These are phyloP conservation scores for Ormosia semicastrata DNA, from an alignment of 306 rosid genomes.

Conservation along the genomic window DNA sequence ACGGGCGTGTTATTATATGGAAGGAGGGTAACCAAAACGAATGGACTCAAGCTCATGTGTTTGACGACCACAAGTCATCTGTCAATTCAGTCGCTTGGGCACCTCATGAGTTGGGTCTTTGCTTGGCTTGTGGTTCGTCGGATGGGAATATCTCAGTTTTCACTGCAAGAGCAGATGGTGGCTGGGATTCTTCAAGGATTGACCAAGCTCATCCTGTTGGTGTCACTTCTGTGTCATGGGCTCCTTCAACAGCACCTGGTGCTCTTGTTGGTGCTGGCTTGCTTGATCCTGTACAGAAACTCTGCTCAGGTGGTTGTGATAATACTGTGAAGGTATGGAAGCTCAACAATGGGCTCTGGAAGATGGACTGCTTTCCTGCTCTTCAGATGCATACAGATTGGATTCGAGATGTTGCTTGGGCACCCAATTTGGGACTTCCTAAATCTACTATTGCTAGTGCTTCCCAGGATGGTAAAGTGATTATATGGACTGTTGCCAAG, in stretches of 20 bases:
- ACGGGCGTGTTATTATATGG: conserved; percentile 69
- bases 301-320: conserved; percentile 79
- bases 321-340: conserved; percentile 80
- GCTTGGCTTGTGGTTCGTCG: conserved; percentile 71
- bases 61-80: conserved; percentile 59
- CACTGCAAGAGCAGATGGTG: conserved; percentile 60
- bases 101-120: conserved; percentile 77
- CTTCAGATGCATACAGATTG: conserved; percentile 77
- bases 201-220: conserved; percentile 81
- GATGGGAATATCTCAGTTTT: conserved; percentile 79
- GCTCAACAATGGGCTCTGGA: conserved; percentile 67
- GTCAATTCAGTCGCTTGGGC: conserved; percentile 83
- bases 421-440: conserved; percentile 75
- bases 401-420: conserved; percentile 85
- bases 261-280: conserved; percentile 70
- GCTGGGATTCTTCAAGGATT: conserved; percentile 65
- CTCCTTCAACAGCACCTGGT: conserved; percentile 66
- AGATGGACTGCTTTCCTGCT: conserved; percentile 81
- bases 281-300: conserved; percentile 73
- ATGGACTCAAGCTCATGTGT: conserved; percentile 68
- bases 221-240: conserved; percentile 82
- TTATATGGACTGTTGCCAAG: conserved; percentile 76
- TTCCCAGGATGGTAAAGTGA: conserved; percentile 67
- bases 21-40: conserved; percentile 74
- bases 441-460: conserved; percentile 82